These are phyloP conservation scores for Phytophthora multivora DNA, from an alignment of 352 stramenopile species.

Conservation along the genomic window DNA sequence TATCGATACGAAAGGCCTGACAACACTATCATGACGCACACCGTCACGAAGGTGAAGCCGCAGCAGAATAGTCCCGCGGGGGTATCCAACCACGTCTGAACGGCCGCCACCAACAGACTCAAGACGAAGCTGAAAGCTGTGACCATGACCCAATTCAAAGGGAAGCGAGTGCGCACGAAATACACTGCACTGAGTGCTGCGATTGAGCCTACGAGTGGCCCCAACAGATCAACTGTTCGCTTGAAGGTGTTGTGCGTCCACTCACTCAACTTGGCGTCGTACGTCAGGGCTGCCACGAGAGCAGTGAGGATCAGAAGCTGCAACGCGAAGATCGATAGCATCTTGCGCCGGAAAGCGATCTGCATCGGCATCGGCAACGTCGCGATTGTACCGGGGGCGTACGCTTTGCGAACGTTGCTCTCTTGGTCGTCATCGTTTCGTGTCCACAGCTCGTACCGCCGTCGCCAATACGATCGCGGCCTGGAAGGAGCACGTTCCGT, in stretches of 20 bases:
- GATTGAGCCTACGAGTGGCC: slow-evolving; percentile 34
- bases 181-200: slow-evolving; percentile 40
- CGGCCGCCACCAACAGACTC: slow-evolving; percentile 43
- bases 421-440: slow-evolving; percentile 24
- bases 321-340: slow-evolving; percentile 50
- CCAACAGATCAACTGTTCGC: slow-evolving; percentile 23
- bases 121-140: slow-evolving; percentile 45
- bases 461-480: slow-evolving; percentile 29
- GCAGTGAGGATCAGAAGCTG: slow-evolving; percentile 47
- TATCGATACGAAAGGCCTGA: slow-evolving; percentile 37
- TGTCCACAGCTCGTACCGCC: slow-evolving; percentile 30
- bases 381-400: slow-evolving; percentile 36
- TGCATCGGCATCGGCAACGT: slow-evolving; percentile 46
- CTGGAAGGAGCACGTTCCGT: background rate
- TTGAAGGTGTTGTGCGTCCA: slow-evolving; percentile 33
- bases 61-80: slow-evolving; percentile 49
- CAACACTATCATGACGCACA: slow-evolving; percentile 46
- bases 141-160: slow-evolving; percentile 53
- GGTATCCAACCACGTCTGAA: slow-evolving; percentile 53
- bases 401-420: slow-evolving; percentile 17
- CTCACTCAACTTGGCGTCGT: slow-evolving; percentile 27
- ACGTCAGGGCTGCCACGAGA: slow-evolving; percentile 37
- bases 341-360: slow-evolving; percentile 51
- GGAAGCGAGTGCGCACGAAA: slow-evolving; percentile 47
- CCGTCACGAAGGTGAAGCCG: slow-evolving; percentile 41